Evolutionary conservation across 106 monocot species (phyloP).

Genomic region (Agapanthus africanus): DNA sequence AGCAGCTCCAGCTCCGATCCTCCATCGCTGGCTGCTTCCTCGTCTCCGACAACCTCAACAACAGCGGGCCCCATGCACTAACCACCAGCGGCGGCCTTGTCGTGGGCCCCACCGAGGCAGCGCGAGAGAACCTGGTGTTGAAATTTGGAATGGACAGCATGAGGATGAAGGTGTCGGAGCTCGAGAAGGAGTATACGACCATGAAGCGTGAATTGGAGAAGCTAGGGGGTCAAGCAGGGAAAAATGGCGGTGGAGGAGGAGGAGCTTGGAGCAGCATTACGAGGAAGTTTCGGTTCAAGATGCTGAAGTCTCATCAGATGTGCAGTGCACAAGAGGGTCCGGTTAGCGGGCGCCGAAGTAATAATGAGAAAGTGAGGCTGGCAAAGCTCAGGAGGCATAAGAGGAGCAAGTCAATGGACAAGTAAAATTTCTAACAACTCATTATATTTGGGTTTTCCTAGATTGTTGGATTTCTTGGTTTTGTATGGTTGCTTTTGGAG

Average conservation of each 20-base stretch:
- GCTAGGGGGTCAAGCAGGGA: slow-evolving; percentile 15
- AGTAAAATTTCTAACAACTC: too few relatives aligned
- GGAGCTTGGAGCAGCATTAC: slow-evolving; percentile 16
- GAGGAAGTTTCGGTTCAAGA: slow-evolving; percentile 14
- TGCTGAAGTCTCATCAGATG: slow-evolving; percentile 21
- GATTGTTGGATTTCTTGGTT: too few relatives aligned
- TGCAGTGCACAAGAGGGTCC: slow-evolving; percentile 19
- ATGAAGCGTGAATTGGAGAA: slow-evolving; percentile 55
- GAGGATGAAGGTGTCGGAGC: slow-evolving; percentile 41
- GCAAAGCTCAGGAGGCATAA: too few relatives aligned
- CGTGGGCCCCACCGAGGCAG: slow-evolving; percentile 10
- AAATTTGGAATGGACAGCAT: slow-evolving; percentile 37
- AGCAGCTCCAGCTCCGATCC: slow-evolving; percentile 65
- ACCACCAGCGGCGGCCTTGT: slow-evolving; percentile 12
- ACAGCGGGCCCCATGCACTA: not conserved
- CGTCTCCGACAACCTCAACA: slow-evolving; percentile 46
- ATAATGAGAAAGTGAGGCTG: too few relatives aligned
- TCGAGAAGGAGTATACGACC: slow-evolving; percentile 56
- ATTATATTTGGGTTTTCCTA: too few relatives aligned
- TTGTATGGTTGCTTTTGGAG: too few relatives aligned
- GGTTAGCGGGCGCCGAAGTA: not conserved
- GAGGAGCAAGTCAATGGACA: too few relatives aligned
- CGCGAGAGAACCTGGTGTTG: slow-evolving; percentile 18
- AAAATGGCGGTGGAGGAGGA: not conserved
- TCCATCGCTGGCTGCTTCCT: slow-evolving; percentile 65